Base-by-base conservation (phyloP, 192 early-diverging fungal genomes). In the Jimgerdemannia lactiflua region DNA sequence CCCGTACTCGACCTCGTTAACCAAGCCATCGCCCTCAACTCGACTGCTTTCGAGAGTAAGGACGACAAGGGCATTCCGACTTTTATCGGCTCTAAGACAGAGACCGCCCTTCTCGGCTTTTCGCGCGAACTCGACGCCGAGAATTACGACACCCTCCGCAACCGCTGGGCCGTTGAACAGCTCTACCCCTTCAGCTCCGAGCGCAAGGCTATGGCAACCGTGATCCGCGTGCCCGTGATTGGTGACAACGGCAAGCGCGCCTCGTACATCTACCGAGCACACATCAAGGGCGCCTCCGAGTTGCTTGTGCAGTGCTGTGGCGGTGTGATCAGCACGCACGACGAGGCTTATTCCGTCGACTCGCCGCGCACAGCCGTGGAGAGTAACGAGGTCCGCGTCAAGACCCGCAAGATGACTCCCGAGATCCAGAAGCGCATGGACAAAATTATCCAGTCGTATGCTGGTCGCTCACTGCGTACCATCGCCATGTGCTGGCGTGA, bases 281-380 rank as follows among this genome's bases (percentile, higher is more conserved):
- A 92, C 78, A 92, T 95, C 77, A 99, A 99, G 86, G 98, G 98
- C 59, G 98, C 98, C 2, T 92, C 94, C 4, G 95, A 97, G 81
- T 88, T 96, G 64, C 84, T 99, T 9, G 81, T 99, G 44, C 80
- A 84, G 68, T 81, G 86, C 70, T 94, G 92, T 77, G 75, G 77
- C 39, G 86, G 81, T 69, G 87, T 93, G 40, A 73, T 93, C 4
- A 74, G 82, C 4, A 76, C 84, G 42, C 75, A 80, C 20, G 39
- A 70, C 20, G 19, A 41, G 41, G 4, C 70, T 39, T 80, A 82
- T 39, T 10, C 72, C 6, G 41, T 71, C 59, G 49, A 59, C 49
- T 59, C 49, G 49, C 77, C 76, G 4, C 40, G 43, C 39, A 40
- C 42, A 74, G 69, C 75, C 11, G 4, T 73, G 74, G 69, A 59